phyloP scores from a whole-genome alignment of 2,329 filamentous ascomycete genomes.

The Fusarium ramigenum region DNA sequence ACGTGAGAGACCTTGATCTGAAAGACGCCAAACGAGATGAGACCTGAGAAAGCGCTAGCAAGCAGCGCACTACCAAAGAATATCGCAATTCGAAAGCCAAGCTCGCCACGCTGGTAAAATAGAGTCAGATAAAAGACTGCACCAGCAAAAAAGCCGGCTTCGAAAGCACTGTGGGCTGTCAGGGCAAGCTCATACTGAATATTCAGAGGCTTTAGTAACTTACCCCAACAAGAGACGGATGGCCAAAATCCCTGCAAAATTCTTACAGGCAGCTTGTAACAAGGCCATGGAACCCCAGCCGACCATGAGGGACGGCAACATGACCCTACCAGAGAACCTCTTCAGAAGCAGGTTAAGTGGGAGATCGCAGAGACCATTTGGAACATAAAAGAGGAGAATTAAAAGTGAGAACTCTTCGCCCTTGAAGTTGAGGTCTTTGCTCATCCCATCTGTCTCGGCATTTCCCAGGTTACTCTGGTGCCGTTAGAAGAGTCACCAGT shows the following conservation, averaged over 20 bases:
- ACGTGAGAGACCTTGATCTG: constrained; percentile 37
- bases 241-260: constrained; percentile 50
- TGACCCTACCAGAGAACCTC: constrained; percentile 49
- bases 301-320: constrained; percentile 52
- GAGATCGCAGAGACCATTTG: constrained; percentile 44
- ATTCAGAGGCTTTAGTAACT: not conserved
- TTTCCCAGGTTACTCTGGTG: constrained; percentile 57
- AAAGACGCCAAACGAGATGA: constrained; percentile 69
- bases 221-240: not conserved
- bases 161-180: not conserved
- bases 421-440: constrained; percentile 51
- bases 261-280: constrained; percentile 54
- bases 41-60: constrained; percentile 71
- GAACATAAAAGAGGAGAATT: constrained; percentile 61
- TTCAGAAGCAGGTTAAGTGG: constrained; percentile 44
- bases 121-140: constrained; percentile 1
- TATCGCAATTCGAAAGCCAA: constrained; percentile 56
- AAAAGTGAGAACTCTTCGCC: constrained; percentile 56
- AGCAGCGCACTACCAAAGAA: constrained; percentile 68
- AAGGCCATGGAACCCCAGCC: constrained; percentile 56
- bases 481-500: not conserved
- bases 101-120: not conserved
- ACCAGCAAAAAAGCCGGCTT: not conserved
- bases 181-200: not conserved
- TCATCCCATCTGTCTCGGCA: constrained; percentile 58